These are phyloP conservation scores for Wickerhamiella hasegawae DNA, from an alignment of 805 yeast genomes.

Conservation along the genomic window DNA sequence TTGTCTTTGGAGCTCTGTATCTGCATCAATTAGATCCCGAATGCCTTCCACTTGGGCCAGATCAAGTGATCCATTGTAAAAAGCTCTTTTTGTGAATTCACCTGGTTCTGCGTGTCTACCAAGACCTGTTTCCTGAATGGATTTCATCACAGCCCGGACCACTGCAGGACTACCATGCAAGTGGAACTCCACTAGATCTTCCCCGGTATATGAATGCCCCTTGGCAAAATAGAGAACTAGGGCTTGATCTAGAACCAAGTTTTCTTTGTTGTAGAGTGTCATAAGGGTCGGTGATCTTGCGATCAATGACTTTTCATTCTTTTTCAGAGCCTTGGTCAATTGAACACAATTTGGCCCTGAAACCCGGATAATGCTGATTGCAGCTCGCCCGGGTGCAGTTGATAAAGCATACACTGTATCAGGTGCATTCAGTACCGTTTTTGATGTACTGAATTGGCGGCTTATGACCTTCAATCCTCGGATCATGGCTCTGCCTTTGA, in stretches of 20 bases:
- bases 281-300: conserved; percentile 45
- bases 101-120: conserved; percentile 85
- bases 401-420: conserved; percentile 87
- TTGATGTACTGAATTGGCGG: too few relatives aligned
- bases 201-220: conserved; percentile 84
- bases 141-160: conserved; percentile 44
- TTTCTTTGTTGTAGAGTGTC: conserved; percentile 28
- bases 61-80: conserved; percentile 68
- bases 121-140: conserved; percentile 29
- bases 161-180: conserved; percentile 90
- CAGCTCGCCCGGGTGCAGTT: conserved; percentile 66
- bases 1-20: conserved; percentile 73
- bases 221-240: conserved; percentile 48
- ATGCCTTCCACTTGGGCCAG: conserved; percentile 85
- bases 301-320: conserved; percentile 21
- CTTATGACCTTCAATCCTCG: too few relatives aligned
- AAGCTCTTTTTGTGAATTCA: conserved; percentile 79
- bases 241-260: conserved; percentile 55
- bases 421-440: too few relatives aligned
- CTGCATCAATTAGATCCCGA: conserved; percentile 78
- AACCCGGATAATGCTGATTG: conserved; percentile 71
- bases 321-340: conserved; percentile 9
- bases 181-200: conserved; percentile 78
- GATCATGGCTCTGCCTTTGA: too few relatives aligned
- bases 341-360: conserved; percentile 43